Base-by-base conservation (phyloP, 805 yeast species). In the Metschnikowia bowlesiae region DNA sequence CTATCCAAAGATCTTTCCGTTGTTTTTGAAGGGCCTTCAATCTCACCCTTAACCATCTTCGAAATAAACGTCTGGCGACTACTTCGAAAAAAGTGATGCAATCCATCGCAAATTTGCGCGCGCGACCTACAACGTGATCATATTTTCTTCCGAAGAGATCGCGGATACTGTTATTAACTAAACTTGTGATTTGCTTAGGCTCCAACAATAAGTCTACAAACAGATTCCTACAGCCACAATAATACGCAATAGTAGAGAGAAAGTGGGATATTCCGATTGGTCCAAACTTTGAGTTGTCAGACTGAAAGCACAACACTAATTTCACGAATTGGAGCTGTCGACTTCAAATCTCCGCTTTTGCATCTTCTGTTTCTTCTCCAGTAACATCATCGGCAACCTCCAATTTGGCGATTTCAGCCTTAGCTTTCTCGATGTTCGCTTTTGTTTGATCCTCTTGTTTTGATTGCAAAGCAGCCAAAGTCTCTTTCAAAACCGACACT, bases 401-500 rank as follows among this genome's bases (percentile, higher is more conserved):
- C 53, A 88, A 70, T 64, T 84, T 78, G 54, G 84, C 85, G 57
- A 89, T 79, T 68, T 85, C 85, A 50, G 83, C 85, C 73, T 89
- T 83, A 46, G 94, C 96, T 56, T 78, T 78, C 61, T 79, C 87
- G 57, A 87, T 76, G 67, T 87, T 85, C 68, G 81, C 80, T 66
- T 83, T 79, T 53, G 97, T 89, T 63, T 84, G 87, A 50, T 83
- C 87, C 53, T 84, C 91, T 74, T 89, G 96, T 70, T 83, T 83
- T 45, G 77, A 75, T 68, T 79, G 73, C 72, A 81, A 87, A 55
- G 82, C 82, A 50, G 73, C 75, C 63, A 88, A 80, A 68, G 94
- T 90, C 60, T 76, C 79, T 75, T 83, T 82, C 70, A 92, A 81
- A 57, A 81, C 74, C 47, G 75, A 82, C 62, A 87, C 69, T 55